Conservation (phyloP, 768 basidiomycete genomes). For the Tylopilus subfusipes region DNA sequence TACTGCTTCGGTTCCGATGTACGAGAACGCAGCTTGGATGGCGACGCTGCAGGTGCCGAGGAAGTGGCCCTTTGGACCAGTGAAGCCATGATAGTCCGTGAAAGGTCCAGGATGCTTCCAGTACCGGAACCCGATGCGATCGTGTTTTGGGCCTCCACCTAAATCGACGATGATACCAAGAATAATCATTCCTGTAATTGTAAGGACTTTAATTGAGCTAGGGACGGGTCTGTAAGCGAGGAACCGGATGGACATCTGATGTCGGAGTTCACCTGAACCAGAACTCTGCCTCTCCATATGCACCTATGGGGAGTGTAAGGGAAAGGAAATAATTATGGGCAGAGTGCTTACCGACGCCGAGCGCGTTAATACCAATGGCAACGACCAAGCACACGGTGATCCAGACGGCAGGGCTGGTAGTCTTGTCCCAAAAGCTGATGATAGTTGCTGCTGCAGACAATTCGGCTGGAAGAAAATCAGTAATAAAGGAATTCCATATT, state of each 20-base stretch:
- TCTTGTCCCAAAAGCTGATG: slow-evolving; percentile 44
- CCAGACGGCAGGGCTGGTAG: slow-evolving; percentile 45
- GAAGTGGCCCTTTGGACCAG: slow-evolving; percentile 50
- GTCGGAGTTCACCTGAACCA: slow-evolving; percentile 36
- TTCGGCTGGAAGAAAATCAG: slow-evolving; percentile 35
- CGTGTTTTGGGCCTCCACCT: slow-evolving; percentile 53
- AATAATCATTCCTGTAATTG: slow-evolving; percentile 43
- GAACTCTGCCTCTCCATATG: slow-evolving; percentile 48
- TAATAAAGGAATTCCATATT: too few relatives aligned
- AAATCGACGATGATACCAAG: slow-evolving; percentile 47
- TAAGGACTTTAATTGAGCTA: slow-evolving; percentile 51
- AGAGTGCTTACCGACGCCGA: slow-evolving; percentile 36
- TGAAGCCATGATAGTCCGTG: slow-evolving; percentile 37
- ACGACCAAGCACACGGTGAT: slow-evolving; percentile 51
- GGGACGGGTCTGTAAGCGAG: background rate
- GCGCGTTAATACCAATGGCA: slow-evolving; percentile 43
- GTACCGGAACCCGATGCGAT: slow-evolving; percentile 47
- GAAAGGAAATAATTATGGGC: background rate
- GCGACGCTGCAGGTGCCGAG: slow-evolving; percentile 49
- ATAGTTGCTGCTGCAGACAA: slow-evolving; percentile 49
- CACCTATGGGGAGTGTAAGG: slow-evolving; percentile 21
- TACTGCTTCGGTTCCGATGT: slow-evolving; percentile 54
- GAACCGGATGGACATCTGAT: background rate
- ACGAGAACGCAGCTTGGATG: slow-evolving; percentile 58
- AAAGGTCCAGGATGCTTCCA: slow-evolving; percentile 59